phyloP scores from a whole-genome alignment of 2,329 filamentous ascomycete genomes.

The Drechslerella coelobrocha region DNA sequence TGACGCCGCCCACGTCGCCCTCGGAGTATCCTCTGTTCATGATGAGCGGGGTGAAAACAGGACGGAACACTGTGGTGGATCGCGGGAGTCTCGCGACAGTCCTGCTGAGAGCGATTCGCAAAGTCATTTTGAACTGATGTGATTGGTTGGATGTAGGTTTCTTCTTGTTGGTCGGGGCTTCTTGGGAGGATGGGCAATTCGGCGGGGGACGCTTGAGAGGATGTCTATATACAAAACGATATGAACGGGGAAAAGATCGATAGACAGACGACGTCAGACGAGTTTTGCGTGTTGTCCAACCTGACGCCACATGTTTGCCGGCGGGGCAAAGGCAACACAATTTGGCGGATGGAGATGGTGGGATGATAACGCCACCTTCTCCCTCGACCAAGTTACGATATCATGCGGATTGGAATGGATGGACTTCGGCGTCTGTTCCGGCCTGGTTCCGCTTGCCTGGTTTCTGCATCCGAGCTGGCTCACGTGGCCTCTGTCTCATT shows the following conservation, averaged over 20 bases:
- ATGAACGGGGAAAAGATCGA: neutral
- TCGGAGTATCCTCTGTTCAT: slow-evolving; percentile 46
- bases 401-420: no score
- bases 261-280: slow-evolving; percentile 32
- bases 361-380: slow-evolving; percentile 39
- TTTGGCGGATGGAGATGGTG: slow-evolving; percentile 6
- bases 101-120: slow-evolving; percentile 47
- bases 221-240: slow-evolving; percentile 8
- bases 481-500: no score
- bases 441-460: no score
- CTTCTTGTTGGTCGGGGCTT: slow-evolving; percentile 51
- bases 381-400: neutral
- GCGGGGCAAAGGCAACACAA: slow-evolving; percentile 19
- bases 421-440: no score
- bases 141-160: slow-evolving; percentile 7
- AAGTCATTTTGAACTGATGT: slow-evolving; percentile 37
- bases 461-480: no score
- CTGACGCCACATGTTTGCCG: neutral
- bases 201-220: neutral
- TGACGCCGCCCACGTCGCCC: slow-evolving; percentile 36
- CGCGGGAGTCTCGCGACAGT: slow-evolving; percentile 33
- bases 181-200: neutral
- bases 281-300: slow-evolving; percentile 13
- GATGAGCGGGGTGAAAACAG: slow-evolving; percentile 28
- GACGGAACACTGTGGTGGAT: slow-evolving; percentile 26